Conservation (phyloP, 306 rosid species). For the Medicago lupulina region DNA sequence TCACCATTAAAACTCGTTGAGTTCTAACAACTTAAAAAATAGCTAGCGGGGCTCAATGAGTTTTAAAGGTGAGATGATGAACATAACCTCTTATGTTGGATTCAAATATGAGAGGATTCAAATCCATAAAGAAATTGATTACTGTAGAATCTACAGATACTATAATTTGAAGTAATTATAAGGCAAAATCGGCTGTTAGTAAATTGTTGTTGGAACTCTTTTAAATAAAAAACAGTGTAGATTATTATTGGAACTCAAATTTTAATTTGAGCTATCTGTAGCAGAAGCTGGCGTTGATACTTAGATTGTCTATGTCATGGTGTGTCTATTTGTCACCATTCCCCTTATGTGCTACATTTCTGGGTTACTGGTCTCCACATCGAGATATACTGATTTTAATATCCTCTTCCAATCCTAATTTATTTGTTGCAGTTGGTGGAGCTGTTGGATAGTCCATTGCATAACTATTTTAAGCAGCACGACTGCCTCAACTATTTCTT, state of each 20-base stretch:
- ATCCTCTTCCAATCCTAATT: constrained; percentile 37
- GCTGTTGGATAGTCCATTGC: constrained; percentile 86
- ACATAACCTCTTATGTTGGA: neutral
- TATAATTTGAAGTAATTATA: constrained; percentile 12
- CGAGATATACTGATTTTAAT: constrained; percentile 21
- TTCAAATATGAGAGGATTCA: neutral
- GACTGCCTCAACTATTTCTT: constrained; percentile 98
- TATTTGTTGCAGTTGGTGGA: constrained; percentile 88
- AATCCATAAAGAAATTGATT: constrained; percentile 19
- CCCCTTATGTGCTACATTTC: constrained; percentile 19
- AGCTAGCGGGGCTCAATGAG: neutral
- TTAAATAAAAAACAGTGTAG: neutral
- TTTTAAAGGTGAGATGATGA: neutral
- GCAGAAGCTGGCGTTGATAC: constrained; percentile 11
- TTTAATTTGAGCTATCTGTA: neutral
- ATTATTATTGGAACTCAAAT: neutral
- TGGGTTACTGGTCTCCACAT: constrained; percentile 24
- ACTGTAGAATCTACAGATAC: constrained; percentile 9
- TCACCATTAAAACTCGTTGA: neutral
- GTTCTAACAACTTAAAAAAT: neutral
- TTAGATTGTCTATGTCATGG: constrained; percentile 5
- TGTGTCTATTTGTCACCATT: constrained; percentile 28
- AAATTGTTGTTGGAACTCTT: neutral
- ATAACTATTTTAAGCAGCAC: constrained; percentile 80
- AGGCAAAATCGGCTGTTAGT: constrained; percentile 2